A percentile compares a stretch with the other conserved stretches of the same genome.
These are phyloP conservation scores for Aspergillus pseudotamarii DNA, from an alignment of 2,329 filamentous ascomycete genomes.

Conservation along the genomic window DNA sequence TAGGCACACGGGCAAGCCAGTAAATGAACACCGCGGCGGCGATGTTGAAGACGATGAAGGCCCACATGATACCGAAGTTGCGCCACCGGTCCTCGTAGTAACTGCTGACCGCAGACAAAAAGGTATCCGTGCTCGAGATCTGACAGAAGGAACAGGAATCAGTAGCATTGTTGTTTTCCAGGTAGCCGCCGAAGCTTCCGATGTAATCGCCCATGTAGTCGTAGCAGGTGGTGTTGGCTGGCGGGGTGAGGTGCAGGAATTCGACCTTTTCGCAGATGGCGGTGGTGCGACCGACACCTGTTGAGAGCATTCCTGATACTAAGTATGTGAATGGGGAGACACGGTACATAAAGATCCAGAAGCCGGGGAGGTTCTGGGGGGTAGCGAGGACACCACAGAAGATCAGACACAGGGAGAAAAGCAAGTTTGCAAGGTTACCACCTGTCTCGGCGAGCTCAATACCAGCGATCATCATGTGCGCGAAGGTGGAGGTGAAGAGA, in stretches of 20 bases:
- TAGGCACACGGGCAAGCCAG: conserved; percentile 62
- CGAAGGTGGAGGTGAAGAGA: conserved; percentile 72
- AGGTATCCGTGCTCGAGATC: conserved; percentile 50
- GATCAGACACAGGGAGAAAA: conserved; percentile 61
- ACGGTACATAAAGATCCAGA: conserved; percentile 81
- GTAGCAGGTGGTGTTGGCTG: conserved; percentile 63
- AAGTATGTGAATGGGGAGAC: conserved; percentile 68
- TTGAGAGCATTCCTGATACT: conserved; percentile 48
- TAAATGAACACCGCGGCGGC: conserved; percentile 62
- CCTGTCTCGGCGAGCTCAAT: conserved; percentile 71
- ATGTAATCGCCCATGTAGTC: conserved; percentile 52
- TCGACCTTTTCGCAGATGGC: conserved; percentile 38
- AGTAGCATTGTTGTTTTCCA: conserved; percentile 50
- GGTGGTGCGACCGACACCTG: conserved; percentile 36
- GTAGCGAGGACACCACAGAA: conserved; percentile 61
- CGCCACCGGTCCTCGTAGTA: conserved; percentile 60
- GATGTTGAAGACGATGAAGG: conserved; percentile 67
- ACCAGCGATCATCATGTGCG: conserved; percentile 72
- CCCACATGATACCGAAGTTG: conserved; percentile 72
- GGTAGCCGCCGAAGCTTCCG: conserved; percentile 38
- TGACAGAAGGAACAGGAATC: conserved; percentile 54
- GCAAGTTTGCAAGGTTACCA: conserved; percentile 62
- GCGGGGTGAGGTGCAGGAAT: conserved; percentile 46
- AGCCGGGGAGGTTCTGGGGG: conserved; percentile 62
- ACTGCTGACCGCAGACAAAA: conserved; percentile 46